Conservation (phyloP, 108 stramenopile genomes). For the Pseudonitzschia delicatissima region DNA sequence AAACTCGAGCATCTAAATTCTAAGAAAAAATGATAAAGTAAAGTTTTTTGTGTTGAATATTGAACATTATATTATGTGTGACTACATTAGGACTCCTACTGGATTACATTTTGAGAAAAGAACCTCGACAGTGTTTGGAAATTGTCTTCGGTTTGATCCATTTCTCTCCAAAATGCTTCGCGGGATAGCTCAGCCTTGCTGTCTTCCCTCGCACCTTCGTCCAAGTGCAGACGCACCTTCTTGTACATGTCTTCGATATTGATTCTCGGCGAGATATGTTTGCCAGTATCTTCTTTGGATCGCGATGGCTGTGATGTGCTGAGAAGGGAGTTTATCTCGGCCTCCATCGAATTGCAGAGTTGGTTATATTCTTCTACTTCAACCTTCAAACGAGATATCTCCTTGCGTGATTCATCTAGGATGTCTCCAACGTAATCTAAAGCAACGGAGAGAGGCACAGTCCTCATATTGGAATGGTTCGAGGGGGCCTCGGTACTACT, state of each 20-base stretch:
- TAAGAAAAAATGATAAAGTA: not conserved
- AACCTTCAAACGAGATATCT: constrained; percentile 62
- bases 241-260: constrained; percentile 77
- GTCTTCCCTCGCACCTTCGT: constrained; percentile 23
- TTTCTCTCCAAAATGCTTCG: constrained; percentile 85
- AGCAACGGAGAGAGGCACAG: constrained; percentile 79
- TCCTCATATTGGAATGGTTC: constrained; percentile 15
- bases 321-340: constrained; percentile 63
- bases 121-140: constrained; percentile 72
- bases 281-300: constrained; percentile 8
- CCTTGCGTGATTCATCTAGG: constrained; percentile 67
- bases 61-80: not conserved
- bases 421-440: constrained; percentile 78
- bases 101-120: constrained; percentile 65
- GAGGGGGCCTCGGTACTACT: constrained; percentile 20
- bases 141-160: constrained; percentile 69
- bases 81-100: constrained; percentile 7
- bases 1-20: not conserved
- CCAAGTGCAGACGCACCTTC: constrained; percentile 40
- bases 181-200: constrained; percentile 34
- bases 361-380: constrained; percentile 77
- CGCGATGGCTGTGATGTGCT: constrained; percentile 16
- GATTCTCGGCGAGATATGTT: constrained; percentile 32
- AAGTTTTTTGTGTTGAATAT: no score
- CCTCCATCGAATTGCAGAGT: constrained; percentile 77